Evolutionary conservation across 2,329 filamentous ascomycete species (phyloP), one percentile per base, ranked within the genome.

Genomic region (Gnomoniopsis smithogilvyi): DNA sequence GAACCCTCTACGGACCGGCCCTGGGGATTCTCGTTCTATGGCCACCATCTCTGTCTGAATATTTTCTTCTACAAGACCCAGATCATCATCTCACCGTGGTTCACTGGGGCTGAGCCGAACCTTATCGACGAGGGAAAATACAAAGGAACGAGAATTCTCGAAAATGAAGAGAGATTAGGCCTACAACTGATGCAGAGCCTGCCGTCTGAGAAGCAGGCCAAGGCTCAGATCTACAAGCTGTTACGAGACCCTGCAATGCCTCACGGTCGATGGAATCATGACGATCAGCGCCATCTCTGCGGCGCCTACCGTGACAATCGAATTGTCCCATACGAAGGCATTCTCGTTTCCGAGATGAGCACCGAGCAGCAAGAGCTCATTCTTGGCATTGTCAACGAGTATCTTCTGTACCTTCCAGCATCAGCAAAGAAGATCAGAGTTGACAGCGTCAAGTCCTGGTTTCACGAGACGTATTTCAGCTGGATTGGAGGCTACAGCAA

Each of bases 71-170:
- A 86, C 67, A 77, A 77, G 34, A 72, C 75, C 0, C 87, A 91
- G 69, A 85, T 92, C 52, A 76, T 91, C 48, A 78, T 91, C 2
- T 85, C 84, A 0, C 90, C 90, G 0, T 90, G 86, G 73, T 94
- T 94, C 72, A 91, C 88, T 0, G 90, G 90, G 56, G 90, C 90
- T 0, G 90, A 94, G 72, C 90, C 90, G 0, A 92, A 93, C 66
- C 67, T 86, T 38, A 89, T 92, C 65, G 89, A 92, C 64, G 71
- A 72, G 0, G 88, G 89, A 0, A 80, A 80, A 0, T 80, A 85
- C 69, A 73, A 74, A 1, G 89, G 89, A 7, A 90, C 86, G 0
- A 76, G 81, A 3, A 90, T 92, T 57, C 73, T 92, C 36, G 77
- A 87, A 43, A 74, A 73, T 8, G 88, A 92, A 67, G 89, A 89